Base-by-base conservation (phyloP, 2,329 filamentous ascomycete genomes). In the Blastomyces parvus region DNA sequence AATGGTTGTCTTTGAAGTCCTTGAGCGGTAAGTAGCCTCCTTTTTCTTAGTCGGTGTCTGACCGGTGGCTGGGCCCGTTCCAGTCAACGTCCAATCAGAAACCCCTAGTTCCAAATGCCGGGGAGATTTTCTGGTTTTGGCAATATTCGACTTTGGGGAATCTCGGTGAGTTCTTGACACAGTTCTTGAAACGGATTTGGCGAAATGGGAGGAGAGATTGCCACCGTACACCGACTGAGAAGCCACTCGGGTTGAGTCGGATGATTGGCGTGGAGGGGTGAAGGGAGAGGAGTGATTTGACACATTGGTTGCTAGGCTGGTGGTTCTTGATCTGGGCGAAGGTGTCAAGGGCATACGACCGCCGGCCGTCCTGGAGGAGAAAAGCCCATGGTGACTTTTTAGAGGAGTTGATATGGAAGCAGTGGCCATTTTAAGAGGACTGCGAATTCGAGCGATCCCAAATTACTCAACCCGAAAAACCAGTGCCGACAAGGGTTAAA, bases 341-440 rank as follows among this genome's bases (percentile, higher is more conserved):
- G 94, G 93, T 3, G 93, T 97, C 74, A 99, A 81, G 70, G 94
- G 92, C 83, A 96, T 92, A 66, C 94, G 90, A 75, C 92, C 91
- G 79, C 93, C 92, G 77, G 92, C 94, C 75, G 92, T 94, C 76
- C 91, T 91, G 70, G 90, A 86, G 69, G 88, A 91, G 82, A 97
- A 97, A 72, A 97, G 84, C 65, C 91, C 91, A 79, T 89, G 87
- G 78, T 96, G 93, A 83, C 90, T 94, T 84, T 97, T 97, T 75
- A 94, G 83, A 65, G 94, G 94, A 66, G 94, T 97, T 72, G 91
- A 89, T 78, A 97, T 86, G 74, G 85, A 81, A 76, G 84, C 80
- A 77, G 88, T 89, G 76, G 93, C 91, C 93, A 97, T 97, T 76
- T 71, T 84, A 78, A 78, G 50, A 64, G 65, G 58, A 74, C 71